phyloP scores from a whole-genome alignment of 371 early-diverging fungal genomes.

The Circinella umbellata region DNA sequence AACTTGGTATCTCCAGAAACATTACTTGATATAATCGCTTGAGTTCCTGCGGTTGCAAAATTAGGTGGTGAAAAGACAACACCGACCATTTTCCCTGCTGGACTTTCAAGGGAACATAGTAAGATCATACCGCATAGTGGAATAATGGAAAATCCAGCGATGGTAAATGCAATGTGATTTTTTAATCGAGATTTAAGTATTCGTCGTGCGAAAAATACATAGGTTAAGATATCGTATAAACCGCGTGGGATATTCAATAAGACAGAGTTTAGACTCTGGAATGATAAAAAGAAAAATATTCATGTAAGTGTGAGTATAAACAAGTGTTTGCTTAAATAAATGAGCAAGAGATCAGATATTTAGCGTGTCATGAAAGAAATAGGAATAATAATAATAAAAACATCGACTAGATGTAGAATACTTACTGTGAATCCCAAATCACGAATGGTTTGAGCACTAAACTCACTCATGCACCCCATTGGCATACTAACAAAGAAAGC shows the following conservation, averaged over 20 bases:
- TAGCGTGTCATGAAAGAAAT: neutral
- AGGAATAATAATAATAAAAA: no score
- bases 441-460: constrained; percentile 8
- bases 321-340: no score
- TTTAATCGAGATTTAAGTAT: neutral
- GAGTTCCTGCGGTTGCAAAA: neutral
- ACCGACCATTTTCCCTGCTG: neutral
- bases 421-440: constrained; percentile 13
- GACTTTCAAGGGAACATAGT: neutral
- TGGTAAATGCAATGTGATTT: neutral
- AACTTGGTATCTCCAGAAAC: constrained; percentile 4
- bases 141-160: neutral
- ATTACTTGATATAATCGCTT: neutral
- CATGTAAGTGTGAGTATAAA: no score
- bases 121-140: neutral
- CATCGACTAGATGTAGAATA: neutral
- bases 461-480: neutral
- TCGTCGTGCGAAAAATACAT: neutral
- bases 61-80: neutral
- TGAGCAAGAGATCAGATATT: no score
- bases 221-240: neutral
- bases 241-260: constrained; percentile 14
- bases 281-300: no score
- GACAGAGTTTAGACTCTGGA: constrained; percentile 6
- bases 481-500: constrained; percentile 1